A percentile compares a stretch with the other conserved stretches of the same genome.
These are phyloP conservation scores for Mycosphaerella arachidis DNA, from an alignment of 2,329 filamentous ascomycete species.

Conservation along the genomic window DNA sequence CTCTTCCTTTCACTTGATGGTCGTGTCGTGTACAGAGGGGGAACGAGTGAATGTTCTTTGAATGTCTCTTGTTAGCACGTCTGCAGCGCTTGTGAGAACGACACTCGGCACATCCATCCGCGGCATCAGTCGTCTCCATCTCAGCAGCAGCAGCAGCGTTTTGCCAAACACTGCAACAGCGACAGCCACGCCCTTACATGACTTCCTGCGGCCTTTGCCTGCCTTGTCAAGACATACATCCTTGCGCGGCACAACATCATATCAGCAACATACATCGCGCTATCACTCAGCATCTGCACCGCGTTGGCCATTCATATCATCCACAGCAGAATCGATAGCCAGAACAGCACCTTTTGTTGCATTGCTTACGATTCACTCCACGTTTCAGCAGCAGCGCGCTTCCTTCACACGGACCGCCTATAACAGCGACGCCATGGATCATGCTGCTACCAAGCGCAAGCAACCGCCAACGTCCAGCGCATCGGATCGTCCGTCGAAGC, in stretches of 20 bases:
- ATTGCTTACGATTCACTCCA: background rate
- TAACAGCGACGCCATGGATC: conserved; percentile 19
- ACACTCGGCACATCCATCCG: background rate
- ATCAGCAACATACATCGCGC: background rate
- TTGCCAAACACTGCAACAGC: background rate
- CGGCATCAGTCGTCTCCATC: background rate
- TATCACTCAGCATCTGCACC: background rate
- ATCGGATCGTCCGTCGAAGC: conserved; percentile 33
- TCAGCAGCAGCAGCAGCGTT: background rate
- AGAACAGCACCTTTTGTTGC: background rate
- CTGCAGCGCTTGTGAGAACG: background rate
- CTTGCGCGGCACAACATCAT: background rate
- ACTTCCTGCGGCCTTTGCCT: background rate
- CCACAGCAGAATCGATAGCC: background rate
- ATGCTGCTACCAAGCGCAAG: conserved; percentile 34
- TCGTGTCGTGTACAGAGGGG: background rate
- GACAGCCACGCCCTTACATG: background rate
- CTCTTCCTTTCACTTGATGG: conserved; percentile 1
- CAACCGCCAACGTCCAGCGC: conserved; percentile 30
- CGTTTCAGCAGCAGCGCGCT: background rate
- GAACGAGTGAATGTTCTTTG: background rate
- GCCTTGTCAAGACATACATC: background rate
- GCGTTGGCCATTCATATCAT: background rate
- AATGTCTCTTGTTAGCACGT: background rate
- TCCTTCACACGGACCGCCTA: background rate